Evolutionary conservation across 768 basidiomycete genomes (phyloP).

Genomic region (Tricholoma furcatifolium): DNA sequence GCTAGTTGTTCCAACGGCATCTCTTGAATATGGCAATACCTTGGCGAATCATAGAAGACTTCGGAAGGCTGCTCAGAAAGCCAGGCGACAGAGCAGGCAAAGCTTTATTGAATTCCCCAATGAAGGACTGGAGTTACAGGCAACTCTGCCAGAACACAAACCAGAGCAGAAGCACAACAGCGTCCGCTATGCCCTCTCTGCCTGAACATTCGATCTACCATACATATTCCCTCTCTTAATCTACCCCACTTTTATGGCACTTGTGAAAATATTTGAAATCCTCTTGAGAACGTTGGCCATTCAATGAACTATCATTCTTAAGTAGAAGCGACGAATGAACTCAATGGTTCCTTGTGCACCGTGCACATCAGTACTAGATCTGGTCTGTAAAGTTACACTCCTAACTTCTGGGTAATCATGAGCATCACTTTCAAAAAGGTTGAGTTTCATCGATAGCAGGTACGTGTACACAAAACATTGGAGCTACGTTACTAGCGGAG

Average conservation of each 20-base stretch:
- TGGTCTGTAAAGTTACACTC: not conserved
- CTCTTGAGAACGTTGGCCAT: too few species aligned
- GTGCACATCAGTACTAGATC: not conserved
- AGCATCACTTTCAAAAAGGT: conserved; percentile 5
- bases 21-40: conserved; percentile 12
- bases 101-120: conserved; percentile 11
- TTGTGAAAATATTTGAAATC: too few species aligned
- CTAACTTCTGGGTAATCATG: conserved; percentile 5
- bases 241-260: not conserved
- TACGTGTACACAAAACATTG: conserved; percentile 7
- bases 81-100: conserved; percentile 12
- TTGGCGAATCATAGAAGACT: conserved; percentile 11
- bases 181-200: conserved; percentile 1
- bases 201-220: not conserved
- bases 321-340: conserved; percentile 2
- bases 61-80: conserved; percentile 1
- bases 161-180: conserved; percentile 6
- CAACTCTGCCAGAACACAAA: not conserved
- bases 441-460: conserved; percentile 7
- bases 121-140: conserved; percentile 2
- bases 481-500: conserved; percentile 4
- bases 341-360: too few species aligned
- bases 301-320: too few species aligned
- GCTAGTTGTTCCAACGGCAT: conserved; percentile 13
- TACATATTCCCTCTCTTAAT: not conserved